phyloP scores from a whole-genome alignment of 345 rosid genomes.

The Abelmoschus esculentus region DNA sequence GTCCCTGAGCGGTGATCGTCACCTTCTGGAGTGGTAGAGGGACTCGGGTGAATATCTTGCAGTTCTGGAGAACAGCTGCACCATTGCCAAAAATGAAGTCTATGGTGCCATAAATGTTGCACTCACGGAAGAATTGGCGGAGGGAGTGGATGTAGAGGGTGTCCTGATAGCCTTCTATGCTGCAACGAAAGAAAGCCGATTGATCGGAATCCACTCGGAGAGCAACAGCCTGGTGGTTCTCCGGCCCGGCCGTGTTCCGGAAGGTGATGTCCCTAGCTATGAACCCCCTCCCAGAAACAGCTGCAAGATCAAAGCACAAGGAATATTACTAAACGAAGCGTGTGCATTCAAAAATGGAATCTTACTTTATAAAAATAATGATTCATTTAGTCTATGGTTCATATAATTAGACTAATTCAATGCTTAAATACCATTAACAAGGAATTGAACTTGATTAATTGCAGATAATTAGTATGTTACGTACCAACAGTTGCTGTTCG shows the following conservation, averaged over 20 bases:
- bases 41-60: conserved; percentile 51
- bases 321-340: conserved; percentile 5
- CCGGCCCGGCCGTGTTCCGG: conserved; percentile 72
- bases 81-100: conserved; percentile 96
- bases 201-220: conserved; percentile 72
- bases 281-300: conserved; percentile 87
- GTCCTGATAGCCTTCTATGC: conserved; percentile 78
- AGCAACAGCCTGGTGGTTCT: conserved; percentile 74
- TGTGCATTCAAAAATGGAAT: conserved; percentile 5
- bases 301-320: conserved; percentile 23
- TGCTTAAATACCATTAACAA: not conserved
- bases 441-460: not conserved
- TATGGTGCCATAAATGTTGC: conserved; percentile 66
- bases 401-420: not conserved
- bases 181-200: conserved; percentile 70
- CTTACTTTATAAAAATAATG: not conserved
- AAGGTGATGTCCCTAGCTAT: conserved; percentile 78
- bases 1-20: conserved; percentile 76
- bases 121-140: conserved; percentile 79
- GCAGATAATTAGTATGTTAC: not conserved
- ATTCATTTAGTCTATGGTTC: not conserved
- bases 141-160: conserved; percentile 80
- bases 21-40: conserved; percentile 69
- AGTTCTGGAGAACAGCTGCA: conserved; percentile 66
- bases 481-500: conserved; percentile 90